Conservation (phyloP, 345 rosid species). For the Anacardium occidentale region DNA sequence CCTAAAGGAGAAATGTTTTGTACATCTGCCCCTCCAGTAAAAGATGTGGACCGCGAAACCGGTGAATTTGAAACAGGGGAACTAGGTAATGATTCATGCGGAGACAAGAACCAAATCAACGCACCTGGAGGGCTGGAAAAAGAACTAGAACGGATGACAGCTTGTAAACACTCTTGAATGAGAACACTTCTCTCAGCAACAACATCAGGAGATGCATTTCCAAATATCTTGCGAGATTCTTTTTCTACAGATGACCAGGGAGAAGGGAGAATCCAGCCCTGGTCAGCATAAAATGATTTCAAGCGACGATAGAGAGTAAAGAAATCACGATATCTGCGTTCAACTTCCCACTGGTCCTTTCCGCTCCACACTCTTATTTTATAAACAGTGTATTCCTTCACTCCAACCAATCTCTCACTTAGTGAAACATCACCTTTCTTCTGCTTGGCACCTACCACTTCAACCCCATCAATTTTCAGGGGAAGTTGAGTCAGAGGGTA, state of each 20-base stretch:
- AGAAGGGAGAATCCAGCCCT: constrained; percentile 84
- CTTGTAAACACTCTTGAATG: constrained; percentile 78
- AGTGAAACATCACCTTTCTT: constrained; percentile 88
- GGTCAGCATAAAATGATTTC: constrained; percentile 67
- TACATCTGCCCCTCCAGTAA: constrained; percentile 32
- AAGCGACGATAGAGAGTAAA: constrained; percentile 74
- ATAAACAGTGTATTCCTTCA: constrained; percentile 86
- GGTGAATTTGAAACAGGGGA: constrained; percentile 40
- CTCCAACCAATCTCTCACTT: constrained; percentile 94
- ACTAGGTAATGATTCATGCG: constrained; percentile 57
- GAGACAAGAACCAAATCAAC: constrained; percentile 69
- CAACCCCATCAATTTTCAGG: constrained; percentile 66
- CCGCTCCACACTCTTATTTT: constrained; percentile 76
- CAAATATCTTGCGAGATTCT: constrained; percentile 81
- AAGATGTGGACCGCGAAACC: constrained; percentile 31
- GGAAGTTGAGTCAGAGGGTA: constrained; percentile 35
- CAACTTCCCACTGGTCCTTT: constrained; percentile 81
- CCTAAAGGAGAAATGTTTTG: constrained; percentile 56
- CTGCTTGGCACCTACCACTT: constrained; percentile 89
- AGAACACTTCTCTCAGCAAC: constrained; percentile 81
- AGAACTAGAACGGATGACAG: constrained; percentile 57
- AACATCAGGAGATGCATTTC: constrained; percentile 78
- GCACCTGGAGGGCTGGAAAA: constrained; percentile 63
- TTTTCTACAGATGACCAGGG: constrained; percentile 79
- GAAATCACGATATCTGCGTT: constrained; percentile 93